Conservation (phyloP, 1,284 basidiomycete species). For the Ceratobasidium sp. region DNA sequence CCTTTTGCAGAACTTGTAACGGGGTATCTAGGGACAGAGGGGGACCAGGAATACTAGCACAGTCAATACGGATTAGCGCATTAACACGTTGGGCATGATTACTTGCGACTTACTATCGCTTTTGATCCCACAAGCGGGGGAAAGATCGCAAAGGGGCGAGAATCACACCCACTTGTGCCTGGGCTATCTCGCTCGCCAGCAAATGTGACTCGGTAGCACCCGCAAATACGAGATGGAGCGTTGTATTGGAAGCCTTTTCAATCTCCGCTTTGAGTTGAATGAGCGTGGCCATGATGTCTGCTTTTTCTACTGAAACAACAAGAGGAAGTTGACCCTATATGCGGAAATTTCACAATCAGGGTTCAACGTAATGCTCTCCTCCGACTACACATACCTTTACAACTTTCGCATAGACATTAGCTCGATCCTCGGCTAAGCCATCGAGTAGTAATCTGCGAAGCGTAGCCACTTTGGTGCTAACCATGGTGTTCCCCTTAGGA, state of each 20-base stretch:
- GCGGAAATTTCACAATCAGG: not conserved
- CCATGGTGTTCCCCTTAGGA: slow-evolving; percentile 61
- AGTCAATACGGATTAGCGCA: not conserved
- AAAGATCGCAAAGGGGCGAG: slow-evolving; percentile 72
- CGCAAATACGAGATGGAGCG: slow-evolving; percentile 62
- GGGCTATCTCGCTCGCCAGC: slow-evolving; percentile 78
- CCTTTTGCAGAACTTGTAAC: slow-evolving; percentile 69
- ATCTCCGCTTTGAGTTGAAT: slow-evolving; percentile 79
- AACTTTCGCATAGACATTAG: not conserved
- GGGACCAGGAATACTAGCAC: slow-evolving; percentile 74
- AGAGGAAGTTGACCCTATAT: slow-evolving; percentile 68
- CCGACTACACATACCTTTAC: slow-evolving; percentile 62
- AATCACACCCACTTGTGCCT: slow-evolving; percentile 78
- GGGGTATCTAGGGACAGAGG: slow-evolving; percentile 78
- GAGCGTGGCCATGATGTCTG: slow-evolving; percentile 80
- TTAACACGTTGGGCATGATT: not conserved
- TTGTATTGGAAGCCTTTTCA: slow-evolving; percentile 59
- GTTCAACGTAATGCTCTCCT: not conserved
- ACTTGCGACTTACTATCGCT: slow-evolving; percentile 66
- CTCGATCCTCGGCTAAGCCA: slow-evolving; percentile 58
- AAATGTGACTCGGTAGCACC: slow-evolving; percentile 82
- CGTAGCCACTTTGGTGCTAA: slow-evolving; percentile 59
- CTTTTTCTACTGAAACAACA: slow-evolving; percentile 76
- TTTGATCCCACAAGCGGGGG: slow-evolving; percentile 75
- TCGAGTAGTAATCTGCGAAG: slow-evolving; percentile 72